phyloP scores from a whole-genome alignment of 805 yeast species.

The Candida sphagnicola region DNA sequence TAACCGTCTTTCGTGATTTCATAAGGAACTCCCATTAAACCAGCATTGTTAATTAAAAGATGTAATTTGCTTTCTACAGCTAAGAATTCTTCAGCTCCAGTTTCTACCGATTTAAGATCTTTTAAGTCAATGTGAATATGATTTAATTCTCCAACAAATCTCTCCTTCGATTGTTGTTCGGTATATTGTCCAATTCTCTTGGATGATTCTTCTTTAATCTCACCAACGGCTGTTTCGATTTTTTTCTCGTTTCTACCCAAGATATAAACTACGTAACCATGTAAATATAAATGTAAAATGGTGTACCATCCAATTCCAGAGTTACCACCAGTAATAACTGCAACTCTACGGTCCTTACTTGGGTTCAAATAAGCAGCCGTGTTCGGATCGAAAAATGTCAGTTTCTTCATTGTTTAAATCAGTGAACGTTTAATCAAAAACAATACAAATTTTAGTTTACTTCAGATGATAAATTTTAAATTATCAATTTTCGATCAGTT shows the following conservation, averaged over 20 bases:
- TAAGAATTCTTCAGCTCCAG: constrained; percentile 22
- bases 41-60: constrained; percentile 38
- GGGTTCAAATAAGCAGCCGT: constrained; percentile 29
- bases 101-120: constrained; percentile 24
- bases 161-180: constrained; percentile 10
- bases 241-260: constrained; percentile 32
- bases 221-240: constrained; percentile 29
- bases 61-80: constrained; percentile 24
- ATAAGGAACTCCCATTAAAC: constrained; percentile 37
- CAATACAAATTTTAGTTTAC: no score
- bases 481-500: no score
- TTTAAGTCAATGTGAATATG: constrained; percentile 55
- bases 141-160: constrained; percentile 47
- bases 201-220: constrained; percentile 29
- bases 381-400: constrained; percentile 22
- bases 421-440: no score
- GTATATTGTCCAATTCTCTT: constrained; percentile 12
- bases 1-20: constrained; percentile 31
- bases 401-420: constrained; percentile 5
- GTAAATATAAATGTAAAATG: constrained; percentile 34
- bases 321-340: constrained; percentile 37
- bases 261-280: constrained; percentile 35
- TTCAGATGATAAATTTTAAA: no score
- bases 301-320: constrained; percentile 41
- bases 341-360: constrained; percentile 21